A percentile compares a stretch with the other conserved stretches of the same genome.
These are phyloP conservation scores for Tricholoma bakamatsutake DNA, from an alignment of 768 basidiomycete genomes.

Conservation along the genomic window DNA sequence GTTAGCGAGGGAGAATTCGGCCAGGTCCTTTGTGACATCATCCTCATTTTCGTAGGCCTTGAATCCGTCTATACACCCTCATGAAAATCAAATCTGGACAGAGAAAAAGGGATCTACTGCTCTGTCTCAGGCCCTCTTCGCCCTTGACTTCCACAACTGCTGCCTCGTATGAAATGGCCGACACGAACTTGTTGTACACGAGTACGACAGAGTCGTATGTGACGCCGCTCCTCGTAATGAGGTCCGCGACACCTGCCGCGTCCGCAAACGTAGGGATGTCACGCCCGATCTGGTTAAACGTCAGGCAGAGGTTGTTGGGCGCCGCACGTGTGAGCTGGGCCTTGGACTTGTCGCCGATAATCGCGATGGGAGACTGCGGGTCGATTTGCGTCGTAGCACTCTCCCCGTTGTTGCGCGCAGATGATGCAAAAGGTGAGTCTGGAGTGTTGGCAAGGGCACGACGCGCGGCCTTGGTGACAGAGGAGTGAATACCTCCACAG, in stretches of 20 bases:
- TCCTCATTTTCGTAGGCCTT: conserved; percentile 97
- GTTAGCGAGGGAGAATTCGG: conserved; percentile 95
- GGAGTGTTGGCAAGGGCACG: conserved; percentile 53
- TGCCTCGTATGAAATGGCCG: conserved; percentile 88
- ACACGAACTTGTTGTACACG: conserved; percentile 82
- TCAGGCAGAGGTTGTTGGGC: conserved; percentile 63
- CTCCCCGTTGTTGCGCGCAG: conserved; percentile 19
- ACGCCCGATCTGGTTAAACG: conserved; percentile 97
- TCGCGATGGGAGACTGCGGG: conserved; percentile 64
- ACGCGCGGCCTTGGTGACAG: conserved; percentile 86
- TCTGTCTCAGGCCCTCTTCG: conserved; percentile 73
- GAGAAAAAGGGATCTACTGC: conserved; percentile 45
- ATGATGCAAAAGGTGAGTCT: conserved; percentile 43
- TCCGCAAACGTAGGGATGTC: conserved; percentile 97
- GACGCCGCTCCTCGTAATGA: conserved; percentile 79
- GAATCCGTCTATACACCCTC: conserved; percentile 64
- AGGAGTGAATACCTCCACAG: conserved; percentile 99
- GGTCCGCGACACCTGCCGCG: conserved; percentile 89
- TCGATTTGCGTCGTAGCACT: conserved; percentile 41
- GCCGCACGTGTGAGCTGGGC: conserved; percentile 73
- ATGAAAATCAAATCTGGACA: background rate
- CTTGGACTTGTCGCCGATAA: conserved; percentile 98
- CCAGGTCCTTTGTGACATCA: conserved; percentile 87
- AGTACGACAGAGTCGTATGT: conserved; percentile 82
- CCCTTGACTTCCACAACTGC: conserved; percentile 72